Conservation (phyloP, 768 basidiomycete species). For the Boletus fagicola region DNA sequence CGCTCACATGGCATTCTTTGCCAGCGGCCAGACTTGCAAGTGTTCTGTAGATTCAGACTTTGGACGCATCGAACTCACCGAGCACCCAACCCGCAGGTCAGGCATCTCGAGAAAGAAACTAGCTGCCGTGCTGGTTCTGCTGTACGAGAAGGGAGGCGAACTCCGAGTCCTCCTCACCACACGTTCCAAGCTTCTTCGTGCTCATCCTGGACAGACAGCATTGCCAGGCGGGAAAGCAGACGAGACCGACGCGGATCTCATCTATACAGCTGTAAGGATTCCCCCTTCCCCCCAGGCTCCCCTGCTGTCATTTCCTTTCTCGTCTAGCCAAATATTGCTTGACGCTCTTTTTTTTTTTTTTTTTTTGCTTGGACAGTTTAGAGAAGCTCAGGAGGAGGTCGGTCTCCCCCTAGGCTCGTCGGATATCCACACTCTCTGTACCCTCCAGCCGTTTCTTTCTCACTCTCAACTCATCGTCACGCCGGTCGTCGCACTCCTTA, state of each 20-base stretch:
- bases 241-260: slow-evolving; percentile 55
- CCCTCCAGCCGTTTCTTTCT: slow-evolving; percentile 67
- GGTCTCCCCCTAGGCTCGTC: slow-evolving; percentile 58
- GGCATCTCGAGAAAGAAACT: slow-evolving; percentile 42
- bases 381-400: slow-evolving; percentile 89
- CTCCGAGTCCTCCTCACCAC: slow-evolving; percentile 84
- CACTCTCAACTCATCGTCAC: slow-evolving; percentile 69
- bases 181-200: slow-evolving; percentile 69
- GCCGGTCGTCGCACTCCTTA: slow-evolving; percentile 73
- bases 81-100: slow-evolving; percentile 25
- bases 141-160: slow-evolving; percentile 68
- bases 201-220: slow-evolving; percentile 81
- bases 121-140: slow-evolving; percentile 75
- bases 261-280: slow-evolving; percentile 73
- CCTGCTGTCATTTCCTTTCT: neutral
- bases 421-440: slow-evolving; percentile 56
- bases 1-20: slow-evolving; percentile 19
- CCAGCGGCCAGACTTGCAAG: slow-evolving; percentile 53
- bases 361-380: slow-evolving; percentile 43
- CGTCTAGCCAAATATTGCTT: neutral
- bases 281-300: neutral
- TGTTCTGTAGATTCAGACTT: slow-evolving; percentile 17
- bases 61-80: neutral
- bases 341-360: neutral
- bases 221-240: slow-evolving; percentile 82